Evolutionary conservation across 108 stramenopile genomes (phyloP).

Genomic region (Nitzschia sp.): DNA sequence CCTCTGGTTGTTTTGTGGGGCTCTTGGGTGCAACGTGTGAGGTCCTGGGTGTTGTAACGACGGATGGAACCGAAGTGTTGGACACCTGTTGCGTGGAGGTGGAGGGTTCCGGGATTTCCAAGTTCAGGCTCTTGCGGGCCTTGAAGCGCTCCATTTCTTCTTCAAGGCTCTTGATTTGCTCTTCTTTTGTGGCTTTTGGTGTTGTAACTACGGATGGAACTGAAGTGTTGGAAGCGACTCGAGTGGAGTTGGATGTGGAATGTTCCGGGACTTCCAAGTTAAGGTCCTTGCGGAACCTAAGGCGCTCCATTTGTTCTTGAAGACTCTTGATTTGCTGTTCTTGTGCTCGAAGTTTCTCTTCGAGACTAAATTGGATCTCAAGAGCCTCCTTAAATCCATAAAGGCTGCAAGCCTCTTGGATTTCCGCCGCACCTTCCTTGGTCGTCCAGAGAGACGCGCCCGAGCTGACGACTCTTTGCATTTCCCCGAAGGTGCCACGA

Average conservation of each 20-base stretch:
- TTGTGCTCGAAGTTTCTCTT: constrained; percentile 28
- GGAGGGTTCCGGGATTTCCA: constrained; percentile 22
- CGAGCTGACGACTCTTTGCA: constrained; percentile 47
- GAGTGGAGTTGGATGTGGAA: background rate
- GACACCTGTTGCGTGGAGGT: background rate
- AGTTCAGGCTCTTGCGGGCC: constrained; percentile 32
- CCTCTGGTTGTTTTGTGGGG: too few species aligned
- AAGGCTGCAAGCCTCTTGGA: constrained; percentile 18
- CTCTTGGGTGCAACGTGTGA: too few species aligned
- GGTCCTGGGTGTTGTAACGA: constrained; percentile 6
- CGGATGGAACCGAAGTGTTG: background rate
- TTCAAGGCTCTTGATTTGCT: background rate
- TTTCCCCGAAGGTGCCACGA: constrained; percentile 39
- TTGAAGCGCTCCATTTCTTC: constrained; percentile 24
- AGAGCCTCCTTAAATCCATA: constrained; percentile 35
- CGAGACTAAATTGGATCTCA: constrained; percentile 20
- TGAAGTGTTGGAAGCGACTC: background rate
- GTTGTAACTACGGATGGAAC: constrained; percentile 1
- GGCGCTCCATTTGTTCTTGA: constrained; percentile 30
- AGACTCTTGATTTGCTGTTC: constrained; percentile 32
- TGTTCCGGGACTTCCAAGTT: constrained; percentile 27
- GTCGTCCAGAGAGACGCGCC: constrained; percentile 44
- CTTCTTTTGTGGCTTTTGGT: background rate
- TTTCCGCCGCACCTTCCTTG: constrained; percentile 17
- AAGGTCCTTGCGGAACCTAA: constrained; percentile 31